Base-by-base conservation (phyloP, 1,284 basidiomycete genomes). In the Cerrena zonata region DNA sequence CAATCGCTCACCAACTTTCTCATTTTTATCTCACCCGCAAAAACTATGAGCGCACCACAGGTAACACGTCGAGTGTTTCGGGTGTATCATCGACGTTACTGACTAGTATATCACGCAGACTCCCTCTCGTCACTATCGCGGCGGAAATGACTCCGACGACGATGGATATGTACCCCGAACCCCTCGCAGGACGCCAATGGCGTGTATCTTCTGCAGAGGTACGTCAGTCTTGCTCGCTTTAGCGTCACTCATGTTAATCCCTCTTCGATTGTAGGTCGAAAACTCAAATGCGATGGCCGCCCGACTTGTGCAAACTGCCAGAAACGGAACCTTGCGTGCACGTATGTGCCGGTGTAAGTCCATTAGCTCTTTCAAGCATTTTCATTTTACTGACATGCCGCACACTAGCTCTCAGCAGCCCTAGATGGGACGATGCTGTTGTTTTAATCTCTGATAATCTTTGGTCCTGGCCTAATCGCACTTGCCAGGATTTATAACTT, bases 241-340 rank as follows among this genome's bases (percentile, higher is more conserved):
- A n/a, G 45, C 18, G 25, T 38, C 40, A 45, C 38, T 25, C 40
- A 4, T 22, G 24, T 21, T 45, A 37, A 48, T 48, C 24, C 30
- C 3, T n/a, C n/a, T n/a, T 13, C 25, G 15, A 40, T 41, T 15
- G 30, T 15, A 66, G 65, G 65, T 12, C 65, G 65, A 45, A 66
- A 66, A 51, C 56, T 66, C 48, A 66, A 66, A 45, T 66, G 65
- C 56, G 65, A 66, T 45, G 65, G 65, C 30, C 59, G 65, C 41
- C 56, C 60, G 34, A 65, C 62, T 30, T 66, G 65, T 54, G 61
- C 61, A 18, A 66, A 66, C 51, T 66, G 65, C 54, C 60, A 62
- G 52, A 62, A 62, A 46, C 61, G 65, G 34, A 60, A 59, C 22
- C 61, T 66, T 26, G 56, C 63, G 11, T 66, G 65, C 54, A 57